phyloP scores from a whole-genome alignment of 2,329 filamentous ascomycete genomes.

The Albophoma yamanashiensis region DNA sequence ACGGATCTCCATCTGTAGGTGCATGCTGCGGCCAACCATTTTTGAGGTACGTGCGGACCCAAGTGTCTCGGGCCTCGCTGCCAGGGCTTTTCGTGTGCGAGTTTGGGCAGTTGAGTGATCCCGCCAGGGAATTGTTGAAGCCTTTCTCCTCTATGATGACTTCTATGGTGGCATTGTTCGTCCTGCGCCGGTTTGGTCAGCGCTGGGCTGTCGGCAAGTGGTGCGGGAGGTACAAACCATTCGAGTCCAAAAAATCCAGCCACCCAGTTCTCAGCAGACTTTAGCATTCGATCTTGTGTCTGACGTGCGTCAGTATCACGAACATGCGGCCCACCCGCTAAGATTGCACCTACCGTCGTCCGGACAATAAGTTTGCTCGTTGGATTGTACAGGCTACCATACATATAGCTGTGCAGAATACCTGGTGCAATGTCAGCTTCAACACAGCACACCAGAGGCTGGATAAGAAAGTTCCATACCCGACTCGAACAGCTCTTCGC shows the following conservation, averaged over 20 bases:
- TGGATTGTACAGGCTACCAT: constrained; percentile 60
- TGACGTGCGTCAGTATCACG: constrained; percentile 12
- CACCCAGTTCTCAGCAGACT: constrained; percentile 68
- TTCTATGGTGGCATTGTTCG: constrained; percentile 60
- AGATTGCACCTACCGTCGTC: constrained; percentile 40
- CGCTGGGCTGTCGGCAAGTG: no score
- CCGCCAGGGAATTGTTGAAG: constrained; percentile 63
- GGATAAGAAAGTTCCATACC: constrained; percentile 15
- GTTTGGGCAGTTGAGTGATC: constrained; percentile 57
- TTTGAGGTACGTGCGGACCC: constrained; percentile 53
- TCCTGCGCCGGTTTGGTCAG: constrained; percentile 24
- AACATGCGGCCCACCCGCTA: background rate
- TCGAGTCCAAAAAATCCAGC: constrained; percentile 70
- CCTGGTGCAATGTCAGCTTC: constrained; percentile 23
- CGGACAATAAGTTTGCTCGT: constrained; percentile 62
- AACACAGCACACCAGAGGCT: background rate
- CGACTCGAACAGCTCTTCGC: constrained; percentile 62
- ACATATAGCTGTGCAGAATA: constrained; percentile 62
- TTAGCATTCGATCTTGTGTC: constrained; percentile 68
- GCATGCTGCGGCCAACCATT: constrained; percentile 29
- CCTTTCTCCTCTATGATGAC: constrained; percentile 53
- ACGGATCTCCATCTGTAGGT: background rate
- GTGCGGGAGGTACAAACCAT: constrained; percentile 31
- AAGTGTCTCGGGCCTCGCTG: constrained; percentile 42
- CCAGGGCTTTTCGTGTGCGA: constrained; percentile 39